Percentiles rank a stretch among this genome's conserved stretches.
phyloP scores from a whole-genome alignment of 2,329 filamentous ascomycete species.

The Berkeleyomyces rouxiae region DNA sequence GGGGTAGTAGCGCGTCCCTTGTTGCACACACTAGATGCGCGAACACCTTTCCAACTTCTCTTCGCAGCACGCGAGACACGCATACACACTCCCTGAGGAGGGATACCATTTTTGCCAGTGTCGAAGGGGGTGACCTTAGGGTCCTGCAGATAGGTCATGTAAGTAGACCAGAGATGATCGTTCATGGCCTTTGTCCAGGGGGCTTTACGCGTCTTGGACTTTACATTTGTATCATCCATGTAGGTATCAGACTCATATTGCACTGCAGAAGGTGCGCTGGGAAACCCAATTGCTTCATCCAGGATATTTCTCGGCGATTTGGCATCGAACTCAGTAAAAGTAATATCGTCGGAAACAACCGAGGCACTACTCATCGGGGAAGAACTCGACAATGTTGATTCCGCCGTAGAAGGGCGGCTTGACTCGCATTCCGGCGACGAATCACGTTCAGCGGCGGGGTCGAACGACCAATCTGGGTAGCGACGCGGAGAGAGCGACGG shows the following conservation, averaged over 20 bases:
- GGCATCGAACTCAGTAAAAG: slow-evolving; percentile 33
- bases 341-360: slow-evolving; percentile 37
- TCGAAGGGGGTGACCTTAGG: slow-evolving; percentile 51
- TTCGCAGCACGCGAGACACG: slow-evolving; percentile 50
- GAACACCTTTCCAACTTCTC: slow-evolving; percentile 49
- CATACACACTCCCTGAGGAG: slow-evolving; percentile 46
- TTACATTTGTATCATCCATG: slow-evolving; percentile 5
- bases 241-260: slow-evolving; percentile 3
- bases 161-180: slow-evolving; percentile 49
- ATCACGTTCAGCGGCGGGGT: slow-evolving; percentile 38
- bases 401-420: slow-evolving; percentile 41
- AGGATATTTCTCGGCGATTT: slow-evolving; percentile 1
- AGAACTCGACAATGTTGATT: slow-evolving; percentile 40
- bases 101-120: slow-evolving; percentile 45
- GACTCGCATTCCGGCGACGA: slow-evolving; percentile 43
- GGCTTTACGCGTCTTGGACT: slow-evolving; percentile 29
- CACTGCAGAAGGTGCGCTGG: not conserved
- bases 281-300: not conserved
- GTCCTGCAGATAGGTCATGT: slow-evolving; percentile 47
- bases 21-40: slow-evolving; percentile 17
- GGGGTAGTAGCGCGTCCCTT: not conserved
- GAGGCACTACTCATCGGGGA: slow-evolving; percentile 42
- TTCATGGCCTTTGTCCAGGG: slow-evolving; percentile 50
- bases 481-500: slow-evolving; percentile 29
- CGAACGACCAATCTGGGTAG: slow-evolving; percentile 43